Base-by-base conservation (phyloP, 2,329 filamentous ascomycete species). In the Epichloe amarillans region DNA sequence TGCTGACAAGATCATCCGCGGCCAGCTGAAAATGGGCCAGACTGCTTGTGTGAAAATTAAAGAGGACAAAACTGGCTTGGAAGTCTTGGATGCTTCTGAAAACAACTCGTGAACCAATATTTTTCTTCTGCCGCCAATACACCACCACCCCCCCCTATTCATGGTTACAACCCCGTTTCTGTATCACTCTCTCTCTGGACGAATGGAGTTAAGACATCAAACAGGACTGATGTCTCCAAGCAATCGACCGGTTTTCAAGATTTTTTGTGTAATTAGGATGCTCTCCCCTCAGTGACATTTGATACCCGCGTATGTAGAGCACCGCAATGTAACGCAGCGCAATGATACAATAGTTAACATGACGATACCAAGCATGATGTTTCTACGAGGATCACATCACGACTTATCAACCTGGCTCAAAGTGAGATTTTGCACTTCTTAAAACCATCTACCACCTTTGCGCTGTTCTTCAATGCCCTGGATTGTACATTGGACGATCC, bases 1-100 rank as follows among this genome's bases (percentile, higher is more conserved):
- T 39, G 93, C 93, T 0, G 90, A 95, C 62, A 86, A 84, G 71
- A 94, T 98, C 60, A 97, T 97, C 59, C 76, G 86, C 50, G 93
- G 93, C 19, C 73, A 88, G 66, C 69, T 97, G 53, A 85, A 82
- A 66, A 79, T 73, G 52, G 89, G 88, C 1, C 83, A 95, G 60
- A 77, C 70, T 3, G 91, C 86, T 4, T 75, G 74, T 52, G 85
- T 95, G 12, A 72, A 70, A 46, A 73, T 95, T 52, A 83, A 79
- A 49, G 76, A 79, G 12, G 80, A 82, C 53, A 75, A 73, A 36
- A 69, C 73, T 41, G 77, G 77, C 0, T 64, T 88, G 50, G 73
- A 78, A 39, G 72, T 86, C 21, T 41, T 58, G 5, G 53, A 57
- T 44, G 52, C 59, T 26, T 50, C 61, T 8, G 58, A 59, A 5